phyloP scores from a whole-genome alignment of 129 eudicot species.

The Glebionis coronaria region DNA sequence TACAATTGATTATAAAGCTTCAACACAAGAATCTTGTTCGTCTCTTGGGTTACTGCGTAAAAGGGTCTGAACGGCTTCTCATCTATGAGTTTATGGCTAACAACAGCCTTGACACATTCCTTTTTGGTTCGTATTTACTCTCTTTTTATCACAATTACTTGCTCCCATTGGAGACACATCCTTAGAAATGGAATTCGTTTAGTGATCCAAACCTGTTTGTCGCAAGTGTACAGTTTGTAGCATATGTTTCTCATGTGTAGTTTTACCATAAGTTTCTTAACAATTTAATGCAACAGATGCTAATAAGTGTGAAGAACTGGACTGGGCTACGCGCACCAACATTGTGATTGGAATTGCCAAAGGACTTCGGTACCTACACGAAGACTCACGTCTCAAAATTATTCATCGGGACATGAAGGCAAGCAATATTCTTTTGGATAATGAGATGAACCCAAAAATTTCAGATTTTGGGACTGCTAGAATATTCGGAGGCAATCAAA shows the following conservation, averaged over 20 bases:
- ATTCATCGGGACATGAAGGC: conserved; percentile 49
- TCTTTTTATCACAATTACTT: neutral
- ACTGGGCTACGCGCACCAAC: conserved; percentile 45
- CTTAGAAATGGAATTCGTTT: neutral
- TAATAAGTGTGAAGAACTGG: conserved; percentile 24
- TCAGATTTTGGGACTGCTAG: conserved; percentile 62
- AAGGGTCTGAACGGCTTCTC: conserved; percentile 51
- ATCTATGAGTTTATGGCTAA: conserved; percentile 53
- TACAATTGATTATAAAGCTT: conserved; percentile 38
- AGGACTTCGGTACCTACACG: conserved; percentile 56
- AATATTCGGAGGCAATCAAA: conserved; percentile 35
- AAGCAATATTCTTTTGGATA: conserved; percentile 41
- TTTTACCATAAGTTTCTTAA: neutral
- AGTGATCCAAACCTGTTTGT: neutral
- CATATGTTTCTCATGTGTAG: neutral
- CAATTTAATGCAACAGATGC: conserved; percentile 32
- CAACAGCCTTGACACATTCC: conserved; percentile 43
- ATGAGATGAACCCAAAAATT: conserved; percentile 48
- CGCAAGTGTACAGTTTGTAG: neutral
- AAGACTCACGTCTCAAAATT: conserved; percentile 47
- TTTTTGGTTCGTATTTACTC: conserved; percentile 30
- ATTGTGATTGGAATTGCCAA: conserved; percentile 48
- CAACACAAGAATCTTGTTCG: conserved; percentile 46
- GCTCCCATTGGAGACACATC: neutral
- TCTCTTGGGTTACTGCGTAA: conserved; percentile 42